Percentiles rank a stretch among this genome's conserved stretches.
phyloP scores from a whole-genome alignment of 2,329 filamentous ascomycete genomes.

The Cladophialophora psammophila region DNA sequence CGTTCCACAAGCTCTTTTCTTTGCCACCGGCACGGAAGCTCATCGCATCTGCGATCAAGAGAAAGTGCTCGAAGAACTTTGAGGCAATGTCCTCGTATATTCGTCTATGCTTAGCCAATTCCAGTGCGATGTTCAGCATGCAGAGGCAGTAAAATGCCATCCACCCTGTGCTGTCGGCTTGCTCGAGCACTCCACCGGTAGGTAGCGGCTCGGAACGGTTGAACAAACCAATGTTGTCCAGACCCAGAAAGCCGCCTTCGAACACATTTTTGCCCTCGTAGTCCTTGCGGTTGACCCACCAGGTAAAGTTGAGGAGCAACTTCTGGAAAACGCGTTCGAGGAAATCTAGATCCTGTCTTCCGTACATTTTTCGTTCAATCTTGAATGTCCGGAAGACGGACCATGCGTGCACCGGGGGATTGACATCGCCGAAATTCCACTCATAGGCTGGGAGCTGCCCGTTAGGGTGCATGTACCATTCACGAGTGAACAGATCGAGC shows the following conservation, averaged over 20 bases:
- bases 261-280: conserved; percentile 95
- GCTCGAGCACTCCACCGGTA: conserved; percentile 90
- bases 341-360: conserved; percentile 92
- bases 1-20: conserved; percentile 92
- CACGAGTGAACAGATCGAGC: conserved; percentile 90
- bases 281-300: conserved; percentile 99
- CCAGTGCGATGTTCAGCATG: conserved; percentile 96
- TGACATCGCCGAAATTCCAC: conserved; percentile 98
- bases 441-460: conserved; percentile 92
- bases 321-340: conserved; percentile 97
- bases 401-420: conserved; percentile 96
- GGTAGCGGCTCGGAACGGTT: conserved; percentile 95
- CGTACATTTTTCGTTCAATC: conserved; percentile 97
- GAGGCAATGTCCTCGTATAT: conserved; percentile 96
- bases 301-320: conserved; percentile 93
- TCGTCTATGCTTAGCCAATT: conserved; percentile 91
- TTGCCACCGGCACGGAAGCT: conserved; percentile 75
- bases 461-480: conserved; percentile 99
- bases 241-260: conserved; percentile 90
- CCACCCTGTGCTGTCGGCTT: conserved; percentile 97
- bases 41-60: conserved; percentile 98
- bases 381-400: conserved; percentile 96
- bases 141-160: conserved; percentile 97
- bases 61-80: conserved; percentile 99
- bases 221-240: conserved; percentile 98